Evolutionary conservation across 2,329 filamentous ascomycete genomes (phyloP), one percentile per base, ranked within the genome.

Genomic region (Alternaria arbusti): DNA sequence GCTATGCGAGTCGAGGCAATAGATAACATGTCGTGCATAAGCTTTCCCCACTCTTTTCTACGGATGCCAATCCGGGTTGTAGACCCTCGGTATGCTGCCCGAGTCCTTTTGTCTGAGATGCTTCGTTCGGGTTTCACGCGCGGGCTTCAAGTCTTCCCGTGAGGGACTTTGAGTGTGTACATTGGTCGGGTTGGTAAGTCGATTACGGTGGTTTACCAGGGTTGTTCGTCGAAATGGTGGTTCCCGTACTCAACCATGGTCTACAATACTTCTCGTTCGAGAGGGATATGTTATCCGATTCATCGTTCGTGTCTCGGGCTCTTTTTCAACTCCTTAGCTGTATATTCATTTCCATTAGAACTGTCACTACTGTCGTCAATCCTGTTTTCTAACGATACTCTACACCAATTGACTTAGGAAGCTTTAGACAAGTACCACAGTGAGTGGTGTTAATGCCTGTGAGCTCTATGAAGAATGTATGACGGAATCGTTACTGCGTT

Each of bases 21-120:
- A 30, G 10, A 43, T 8, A 32, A 25, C 60, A 63, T 25, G 30
- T 12, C 6, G 56, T 59, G 60, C 60, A 59, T 63, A 6, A 50
- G 15, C 5, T 22, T 47, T 52, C 59, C 15, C 47, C 59, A 46
- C 59, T 32, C 10, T 25, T 36, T 30, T 12, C 26, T 59, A 11
- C n/a, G 25, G 17, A 17, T 32, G 49, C 10, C 15, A n/a, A 55
- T 15, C 28, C n/a, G 23, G n/a, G 28, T 25, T 47, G n/a, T 20
- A 40, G n/a, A 25, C 12, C 10, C 11, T 57, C 5, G 52, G 52
- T 26, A 45, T 40, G 5, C 26, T 32, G 46, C 11, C 49, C 49
- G 28, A 8, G 20, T 40, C 32, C 8, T 3, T 15, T 36, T 17
- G 2, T 40, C 15, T 40, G 1, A 0, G 15, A 40, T 17, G 3